Percentiles rank a stretch among this genome's conserved stretches.
These are phyloP conservation scores for Trametes sp. DNA, from an alignment of 1,284 basidiomycete species.

Conservation along the genomic window DNA sequence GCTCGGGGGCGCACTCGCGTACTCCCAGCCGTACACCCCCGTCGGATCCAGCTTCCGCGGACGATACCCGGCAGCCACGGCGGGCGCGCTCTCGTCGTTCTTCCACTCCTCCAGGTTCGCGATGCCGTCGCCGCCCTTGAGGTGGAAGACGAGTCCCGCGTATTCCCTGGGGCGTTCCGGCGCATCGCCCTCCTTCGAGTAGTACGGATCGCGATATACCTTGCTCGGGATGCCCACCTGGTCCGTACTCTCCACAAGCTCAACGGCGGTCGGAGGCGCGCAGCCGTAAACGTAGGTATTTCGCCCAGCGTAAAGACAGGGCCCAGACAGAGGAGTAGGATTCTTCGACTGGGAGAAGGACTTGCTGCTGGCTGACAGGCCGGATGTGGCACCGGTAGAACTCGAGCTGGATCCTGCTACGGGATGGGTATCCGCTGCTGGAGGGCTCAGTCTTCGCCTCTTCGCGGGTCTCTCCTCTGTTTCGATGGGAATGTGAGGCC, in stretches of 20 bases:
- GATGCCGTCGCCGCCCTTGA: conserved; percentile 69
- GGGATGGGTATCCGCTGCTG: neutral
- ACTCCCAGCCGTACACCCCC: conserved; percentile 78
- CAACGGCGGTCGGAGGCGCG: conserved; percentile 61
- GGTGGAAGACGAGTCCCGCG: conserved; percentile 78
- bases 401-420: neutral
- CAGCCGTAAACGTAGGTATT: conserved; percentile 47
- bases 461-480: conserved; percentile 25
- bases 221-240: conserved; percentile 62
- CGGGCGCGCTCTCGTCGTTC: conserved; percentile 2
- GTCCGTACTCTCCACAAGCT: conserved; percentile 64
- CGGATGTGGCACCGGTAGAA: neutral
- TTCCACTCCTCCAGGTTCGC: conserved; percentile 62
- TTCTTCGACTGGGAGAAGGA: neutral
- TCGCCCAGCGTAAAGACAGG: neutral
- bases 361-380: neutral
- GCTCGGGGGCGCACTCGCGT: conserved; percentile 70
- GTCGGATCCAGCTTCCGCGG: conserved; percentile 19
- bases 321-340: neutral
- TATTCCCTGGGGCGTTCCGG: conserved; percentile 79
- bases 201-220: conserved; percentile 82
- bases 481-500: neutral
- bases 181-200: conserved; percentile 77
- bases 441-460: conserved; percentile 22
- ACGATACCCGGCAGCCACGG: neutral